Evolutionary conservation across 164 flowering plant genomes (phyloP), one percentile per base, ranked within the genome.

Genomic region (Kalanchoe fedtschenkoi): DNA sequence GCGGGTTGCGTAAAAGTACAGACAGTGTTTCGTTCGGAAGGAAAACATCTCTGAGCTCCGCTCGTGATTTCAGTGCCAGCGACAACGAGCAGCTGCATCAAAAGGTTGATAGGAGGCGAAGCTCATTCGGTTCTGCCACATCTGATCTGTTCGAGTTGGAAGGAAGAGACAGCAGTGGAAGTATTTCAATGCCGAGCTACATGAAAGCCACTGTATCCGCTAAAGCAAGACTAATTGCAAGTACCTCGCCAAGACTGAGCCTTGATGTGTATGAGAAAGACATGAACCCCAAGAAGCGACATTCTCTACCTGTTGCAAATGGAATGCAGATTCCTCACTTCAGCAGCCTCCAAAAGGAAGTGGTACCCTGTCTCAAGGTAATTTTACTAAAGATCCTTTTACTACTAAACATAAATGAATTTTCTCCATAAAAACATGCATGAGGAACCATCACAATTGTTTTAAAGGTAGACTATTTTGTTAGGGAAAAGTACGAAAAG

Each of bases 61-160:
- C 30, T 24, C 32, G 32, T 26, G 32, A 51, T 6, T 24, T 26
- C 8, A 26, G 32, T 51, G 56, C 56, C 8, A 51, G 56, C 26
- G 56, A 51, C 56, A 51, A 29, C n/a, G 56, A 51, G 56, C 16
- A 51, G 8, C 56, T 51, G 32, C 56, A 51, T 8, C 56, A 24
- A 11, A 26, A 51, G 56, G 30, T 22, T 47, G 13, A 47, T 24
- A 47, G 28, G 30, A 51, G 56, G 56, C 56, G 32, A 24, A 51
- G 28, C 28, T 47, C 56, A 51, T 32, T 51, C 26, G 32, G 56
- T 47, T 47, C 54, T 46, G 56, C 28, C 56, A 51, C 32, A 51
- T 51, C 16, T 26, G 32, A 51, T 47, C 54, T 21, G n/a, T 21
- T 47, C 24, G 14, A 21, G 54, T 3, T 22, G 13, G 14, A 47